phyloP scores from a whole-genome alignment of 1,284 basidiomycete species.

The Pulveroboletus ridleyi region DNA sequence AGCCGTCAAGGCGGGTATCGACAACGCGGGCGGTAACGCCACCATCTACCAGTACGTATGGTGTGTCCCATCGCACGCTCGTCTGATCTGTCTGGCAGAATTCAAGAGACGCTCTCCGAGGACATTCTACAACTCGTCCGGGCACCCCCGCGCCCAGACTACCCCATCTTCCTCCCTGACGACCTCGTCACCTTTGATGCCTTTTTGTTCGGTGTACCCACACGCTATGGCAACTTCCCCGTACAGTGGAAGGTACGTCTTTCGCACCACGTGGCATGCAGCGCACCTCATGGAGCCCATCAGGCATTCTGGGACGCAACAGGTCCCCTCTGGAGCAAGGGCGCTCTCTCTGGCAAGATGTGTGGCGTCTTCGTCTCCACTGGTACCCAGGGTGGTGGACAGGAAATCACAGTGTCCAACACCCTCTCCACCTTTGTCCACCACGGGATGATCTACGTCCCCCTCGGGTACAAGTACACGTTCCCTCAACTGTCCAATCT shows the following conservation, averaged over 20 bases:
- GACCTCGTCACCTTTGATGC: slow-evolving; percentile 74
- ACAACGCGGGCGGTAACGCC: slow-evolving; percentile 72
- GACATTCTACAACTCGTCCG: slow-evolving; percentile 82
- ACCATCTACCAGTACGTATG: slow-evolving; percentile 71
- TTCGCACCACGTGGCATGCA: not conserved
- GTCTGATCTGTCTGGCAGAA: slow-evolving; percentile 45
- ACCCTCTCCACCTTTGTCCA: slow-evolving; percentile 79
- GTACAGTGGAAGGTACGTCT: slow-evolving; percentile 70
- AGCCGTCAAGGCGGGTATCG: slow-evolving; percentile 75
- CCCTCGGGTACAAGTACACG: slow-evolving; percentile 75
- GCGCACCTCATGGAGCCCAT: slow-evolving; percentile 1
- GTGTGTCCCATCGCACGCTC: too few species aligned
- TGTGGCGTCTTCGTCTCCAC: slow-evolving; percentile 77
- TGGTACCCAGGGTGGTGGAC: slow-evolving; percentile 72
- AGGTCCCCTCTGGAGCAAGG: slow-evolving; percentile 77
- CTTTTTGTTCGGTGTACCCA: slow-evolving; percentile 81
- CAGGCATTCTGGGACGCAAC: slow-evolving; percentile 86
- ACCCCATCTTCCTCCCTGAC: slow-evolving; percentile 74
- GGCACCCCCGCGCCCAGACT: slow-evolving; percentile 75
- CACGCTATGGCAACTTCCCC: slow-evolving; percentile 77
- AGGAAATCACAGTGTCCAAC: slow-evolving; percentile 73
- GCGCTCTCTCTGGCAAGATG: slow-evolving; percentile 83
- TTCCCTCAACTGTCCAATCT: slow-evolving; percentile 67
- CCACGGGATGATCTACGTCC: slow-evolving; percentile 83
- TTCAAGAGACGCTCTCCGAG: slow-evolving; percentile 86